Conservation (phyloP, 345 rosid species). For the Hibiscus mutabilis region DNA sequence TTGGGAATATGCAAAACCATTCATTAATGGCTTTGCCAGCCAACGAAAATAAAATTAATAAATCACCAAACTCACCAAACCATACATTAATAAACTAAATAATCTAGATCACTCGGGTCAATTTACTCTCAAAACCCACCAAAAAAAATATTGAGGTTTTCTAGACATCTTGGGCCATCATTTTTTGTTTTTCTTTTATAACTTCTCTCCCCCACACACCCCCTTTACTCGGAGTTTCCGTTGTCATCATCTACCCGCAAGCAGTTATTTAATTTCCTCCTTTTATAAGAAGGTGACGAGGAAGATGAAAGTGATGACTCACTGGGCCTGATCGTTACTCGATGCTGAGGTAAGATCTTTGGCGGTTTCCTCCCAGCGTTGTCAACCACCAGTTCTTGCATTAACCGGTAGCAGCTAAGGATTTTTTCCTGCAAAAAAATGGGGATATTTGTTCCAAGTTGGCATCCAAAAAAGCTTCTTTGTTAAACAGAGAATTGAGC, state of each 20-base stretch:
- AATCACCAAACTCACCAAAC: neutral
- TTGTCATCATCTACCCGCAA: conserved; percentile 64
- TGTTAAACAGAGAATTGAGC: conserved; percentile 5
- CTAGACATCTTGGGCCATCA: conserved; percentile 30
- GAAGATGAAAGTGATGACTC: conserved; percentile 52
- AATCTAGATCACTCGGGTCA: conserved; percentile 28
- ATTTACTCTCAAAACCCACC: conserved; percentile 29
- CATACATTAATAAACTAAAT: neutral
- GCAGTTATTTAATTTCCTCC: conserved; percentile 61
- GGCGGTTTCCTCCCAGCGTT: conserved; percentile 39
- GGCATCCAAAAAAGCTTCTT: neutral
- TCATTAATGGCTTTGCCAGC: conserved; percentile 14
- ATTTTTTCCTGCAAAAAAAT: conserved; percentile 65
- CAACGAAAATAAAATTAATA: conserved; percentile 29
- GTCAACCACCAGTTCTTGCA: conserved; percentile 55
- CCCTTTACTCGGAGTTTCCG: conserved; percentile 36
- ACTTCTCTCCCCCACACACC: neutral
- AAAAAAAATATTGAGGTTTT: conserved; percentile 28
- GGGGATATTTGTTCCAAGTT: neutral
- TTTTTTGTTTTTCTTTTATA: neutral
- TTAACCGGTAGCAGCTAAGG: conserved; percentile 63
- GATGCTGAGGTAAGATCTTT: conserved; percentile 49
- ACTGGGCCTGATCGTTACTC: conserved; percentile 58
- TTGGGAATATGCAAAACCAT: conserved; percentile 88
- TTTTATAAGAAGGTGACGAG: conserved; percentile 42